A percentile compares a stretch with the other conserved stretches of the same genome.
Evolutionary conservation across 441 rosid genomes (phyloP).

Genomic region (Adansonia madagascariensis): DNA sequence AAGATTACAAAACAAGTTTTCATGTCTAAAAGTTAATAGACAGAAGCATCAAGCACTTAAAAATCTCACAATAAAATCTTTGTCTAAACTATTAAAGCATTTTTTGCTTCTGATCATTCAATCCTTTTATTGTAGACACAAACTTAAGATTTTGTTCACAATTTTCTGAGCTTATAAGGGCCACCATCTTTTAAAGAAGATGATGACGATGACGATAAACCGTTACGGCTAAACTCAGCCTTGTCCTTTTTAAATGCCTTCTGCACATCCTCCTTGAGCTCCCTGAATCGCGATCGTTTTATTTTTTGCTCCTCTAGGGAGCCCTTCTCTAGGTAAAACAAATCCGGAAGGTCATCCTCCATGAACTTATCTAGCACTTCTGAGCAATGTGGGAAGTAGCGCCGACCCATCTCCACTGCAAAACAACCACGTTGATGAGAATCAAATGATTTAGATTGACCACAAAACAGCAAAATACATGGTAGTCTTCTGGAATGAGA

Average conservation of each 20-base stretch:
- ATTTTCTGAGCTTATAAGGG: slow-evolving; percentile 32
- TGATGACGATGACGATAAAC: slow-evolving; percentile 60
- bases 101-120: neutral
- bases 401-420: slow-evolving; percentile 84
- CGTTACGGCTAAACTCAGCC: slow-evolving; percentile 53
- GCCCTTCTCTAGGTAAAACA: slow-evolving; percentile 71
- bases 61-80: neutral
- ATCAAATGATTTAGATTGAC: neutral
- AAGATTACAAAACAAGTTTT: neutral
- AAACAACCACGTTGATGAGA: slow-evolving; percentile 7
- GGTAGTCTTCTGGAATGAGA: neutral
- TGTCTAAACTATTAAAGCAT: neutral
- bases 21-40: neutral
- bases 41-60: neutral
- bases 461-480: too few relatives aligned
- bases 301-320: slow-evolving; percentile 57
- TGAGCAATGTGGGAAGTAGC: slow-evolving; percentile 79
- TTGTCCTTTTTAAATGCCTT: slow-evolving; percentile 85
- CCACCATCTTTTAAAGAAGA: slow-evolving; percentile 44
- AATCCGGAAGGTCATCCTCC: slow-evolving; percentile 87
- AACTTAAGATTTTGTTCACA: slow-evolving; percentile 24
- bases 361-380: slow-evolving; percentile 83
- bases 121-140: slow-evolving; percentile 15
- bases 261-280: slow-evolving; percentile 75
- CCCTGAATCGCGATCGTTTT: slow-evolving; percentile 72